Evolutionary conservation across 2,329 filamentous ascomycete species (phyloP).

Genomic region (Fusarium protoensiforme): DNA sequence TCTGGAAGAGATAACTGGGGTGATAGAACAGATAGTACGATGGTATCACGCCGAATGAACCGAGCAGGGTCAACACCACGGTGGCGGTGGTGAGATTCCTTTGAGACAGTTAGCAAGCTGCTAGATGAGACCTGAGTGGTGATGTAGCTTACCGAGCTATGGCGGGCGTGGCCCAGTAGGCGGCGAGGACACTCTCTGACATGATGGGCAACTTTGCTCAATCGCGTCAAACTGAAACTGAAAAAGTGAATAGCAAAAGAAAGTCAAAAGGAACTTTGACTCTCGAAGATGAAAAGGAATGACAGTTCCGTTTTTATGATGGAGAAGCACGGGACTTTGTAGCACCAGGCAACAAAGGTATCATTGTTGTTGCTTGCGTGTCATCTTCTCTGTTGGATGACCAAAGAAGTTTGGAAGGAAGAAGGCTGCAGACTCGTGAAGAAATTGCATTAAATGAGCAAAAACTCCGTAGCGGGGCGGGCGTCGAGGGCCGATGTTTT

Average conservation of each 20-base stretch:
- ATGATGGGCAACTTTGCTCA: conserved; percentile 49
- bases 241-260: conserved; percentile 22
- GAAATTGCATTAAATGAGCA: conserved; percentile 41
- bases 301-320: conserved; percentile 23
- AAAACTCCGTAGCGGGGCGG: conserved; percentile 39
- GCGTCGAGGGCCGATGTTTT: conserved; percentile 24
- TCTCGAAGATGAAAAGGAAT: conserved; percentile 7
- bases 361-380: conserved; percentile 50
- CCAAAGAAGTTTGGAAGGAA: conserved; percentile 35
- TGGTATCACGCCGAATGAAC: conserved; percentile 60
- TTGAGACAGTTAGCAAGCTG: conserved; percentile 30
- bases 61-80: conserved; percentile 70
- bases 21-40: conserved; percentile 60
- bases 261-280: conserved; percentile 11
- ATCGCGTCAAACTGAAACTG: conserved; percentile 22
- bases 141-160: conserved; percentile 53
- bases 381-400: conserved; percentile 45
- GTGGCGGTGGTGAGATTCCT: conserved; percentile 75
- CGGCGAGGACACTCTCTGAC: conserved; percentile 46
- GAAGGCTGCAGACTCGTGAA: conserved; percentile 9
- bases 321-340: conserved; percentile 33
- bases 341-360: conserved; percentile 43
- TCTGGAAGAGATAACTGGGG: conserved; percentile 58
- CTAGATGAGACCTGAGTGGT: neutral
- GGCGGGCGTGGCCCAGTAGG: conserved; percentile 54